Evolutionary conservation across 805 yeast species (phyloP), one percentile per base, ranked within the genome.

Genomic region (Yarrowia deformans): DNA sequence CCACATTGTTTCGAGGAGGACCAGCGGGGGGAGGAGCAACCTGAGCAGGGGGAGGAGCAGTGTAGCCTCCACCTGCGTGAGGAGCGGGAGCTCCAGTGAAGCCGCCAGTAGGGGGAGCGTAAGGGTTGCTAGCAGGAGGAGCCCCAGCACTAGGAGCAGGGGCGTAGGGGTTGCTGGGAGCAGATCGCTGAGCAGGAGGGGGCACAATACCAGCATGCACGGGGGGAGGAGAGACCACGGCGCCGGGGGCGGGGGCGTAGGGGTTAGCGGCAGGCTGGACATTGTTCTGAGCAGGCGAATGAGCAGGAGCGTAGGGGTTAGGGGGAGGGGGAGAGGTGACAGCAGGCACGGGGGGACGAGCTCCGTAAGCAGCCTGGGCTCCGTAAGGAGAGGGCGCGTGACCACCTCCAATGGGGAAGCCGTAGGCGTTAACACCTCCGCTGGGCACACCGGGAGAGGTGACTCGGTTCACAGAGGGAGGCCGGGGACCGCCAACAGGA

Each of bases 161-260:
- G 18, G 81, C 79, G 70, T 82, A 78, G 7, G 81, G 76, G 68
- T 75, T 78, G 66, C 75, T 70, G 23, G 79, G 72, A 19, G 75
- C 72, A 43, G 74, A 70, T 63, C 76, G 72, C 32, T 79, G 71
- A n/a, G 75, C 73, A 43, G 74, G 70, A n/a, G 74, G 43, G 64
- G 72, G 66, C 29, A 49, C 56, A 48, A 48, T 29, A 54, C 70
- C 71, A 29, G 69, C 69, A 58, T 83, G 83, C 78, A 84, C 84
- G 10, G 82, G 79, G 12, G 85, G 82, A 63, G 92, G 91, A 70
- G 88, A 79, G 74, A 88, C 91, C 18, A 70, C 68, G 8, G 69
- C 61, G 6, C 78, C 70, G 7, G 74, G 72, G 6, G 75, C 48
- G 18, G 68, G 68, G 18, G 56, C 56, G n/a, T 63, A 48, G 56